Evolutionary conservation across 108 stramenopile species (phyloP).

Genomic region (Licmophora abbreviata): DNA sequence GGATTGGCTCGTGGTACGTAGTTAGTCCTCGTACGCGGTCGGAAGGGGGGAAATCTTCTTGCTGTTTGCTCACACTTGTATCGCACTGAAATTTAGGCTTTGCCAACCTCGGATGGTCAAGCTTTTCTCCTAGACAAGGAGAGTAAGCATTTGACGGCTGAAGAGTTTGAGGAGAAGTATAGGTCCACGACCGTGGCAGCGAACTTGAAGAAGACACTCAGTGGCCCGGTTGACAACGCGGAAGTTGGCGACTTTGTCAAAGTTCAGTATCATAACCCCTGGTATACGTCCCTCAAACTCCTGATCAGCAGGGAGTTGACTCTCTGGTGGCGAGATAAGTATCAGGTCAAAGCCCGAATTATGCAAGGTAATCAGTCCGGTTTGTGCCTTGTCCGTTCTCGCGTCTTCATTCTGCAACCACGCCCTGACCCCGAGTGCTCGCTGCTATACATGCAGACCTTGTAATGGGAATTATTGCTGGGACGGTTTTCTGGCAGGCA

Average conservation of each 20-base stretch:
- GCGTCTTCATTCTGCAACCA: background rate
- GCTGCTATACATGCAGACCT: too few relatives aligned
- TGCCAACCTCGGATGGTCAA: constrained; percentile 47
- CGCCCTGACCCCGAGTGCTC: background rate
- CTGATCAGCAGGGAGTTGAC: constrained; percentile 31
- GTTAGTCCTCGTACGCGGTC: background rate
- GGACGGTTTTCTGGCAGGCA: constrained; percentile 53
- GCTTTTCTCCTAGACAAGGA: constrained; percentile 18
- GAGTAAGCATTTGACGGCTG: constrained; percentile 36
- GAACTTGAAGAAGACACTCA: constrained; percentile 22
- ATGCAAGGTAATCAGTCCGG: constrained; percentile 16
- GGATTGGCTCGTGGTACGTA: constrained; percentile 55
- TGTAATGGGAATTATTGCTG: constrained; percentile 54
- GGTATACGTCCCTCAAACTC: constrained; percentile 19
- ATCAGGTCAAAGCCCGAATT: constrained; percentile 32
- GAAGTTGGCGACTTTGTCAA: constrained; percentile 6
- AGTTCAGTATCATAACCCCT: constrained; percentile 28
- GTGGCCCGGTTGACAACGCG: constrained; percentile 12
- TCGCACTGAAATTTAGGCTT: too few relatives aligned
- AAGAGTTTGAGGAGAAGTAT: constrained; percentile 48
- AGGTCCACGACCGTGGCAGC: constrained; percentile 27
- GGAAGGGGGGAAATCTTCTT: background rate
- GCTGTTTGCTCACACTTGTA: constrained; percentile 1
- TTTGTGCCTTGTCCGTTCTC: background rate
- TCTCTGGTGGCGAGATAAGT: constrained; percentile 52